Evolutionary conservation across 345 rosid genomes (phyloP).

Genomic region (Eucalyptus regnans): DNA sequence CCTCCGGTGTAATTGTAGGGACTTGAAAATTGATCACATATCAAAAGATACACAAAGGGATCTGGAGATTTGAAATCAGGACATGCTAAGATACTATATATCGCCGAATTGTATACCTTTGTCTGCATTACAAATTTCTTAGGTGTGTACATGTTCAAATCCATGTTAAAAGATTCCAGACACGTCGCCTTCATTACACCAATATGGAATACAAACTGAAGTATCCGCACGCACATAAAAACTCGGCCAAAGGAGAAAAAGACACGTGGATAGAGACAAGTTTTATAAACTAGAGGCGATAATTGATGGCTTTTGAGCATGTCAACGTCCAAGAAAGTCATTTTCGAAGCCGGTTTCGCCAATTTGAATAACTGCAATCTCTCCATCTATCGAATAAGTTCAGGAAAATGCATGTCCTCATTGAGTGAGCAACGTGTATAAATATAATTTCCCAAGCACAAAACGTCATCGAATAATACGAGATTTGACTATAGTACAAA

Average conservation of each 20-base stretch:
- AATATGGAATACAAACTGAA: not conserved
- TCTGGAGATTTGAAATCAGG: not conserved
- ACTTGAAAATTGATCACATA: not conserved
- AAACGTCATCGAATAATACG: not conserved
- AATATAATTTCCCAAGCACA: not conserved
- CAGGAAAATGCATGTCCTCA: not conserved
- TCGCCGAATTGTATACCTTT: not conserved
- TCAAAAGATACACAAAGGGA: not conserved
- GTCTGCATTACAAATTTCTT: not conserved
- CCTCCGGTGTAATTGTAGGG: not conserved
- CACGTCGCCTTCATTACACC: not conserved
- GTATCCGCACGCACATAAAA: not conserved
- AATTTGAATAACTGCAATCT: not conserved
- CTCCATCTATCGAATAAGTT: not conserved
- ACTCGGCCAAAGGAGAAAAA: not conserved
- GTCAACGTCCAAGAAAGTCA: not conserved
- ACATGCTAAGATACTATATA: not conserved
- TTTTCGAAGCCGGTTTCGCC: not conserved
- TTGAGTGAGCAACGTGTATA: not conserved
- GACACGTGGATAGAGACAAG: not conserved
- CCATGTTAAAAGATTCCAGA: not conserved
- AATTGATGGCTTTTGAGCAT: not conserved
- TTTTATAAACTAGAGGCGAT: not conserved
- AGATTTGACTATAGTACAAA: not conserved
- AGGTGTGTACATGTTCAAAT: not conserved